Evolutionary conservation across 2,329 filamentous ascomycete genomes (phyloP), one percentile per base, ranked within the genome.

Genomic region (Hymenoscyphus salicellus): DNA sequence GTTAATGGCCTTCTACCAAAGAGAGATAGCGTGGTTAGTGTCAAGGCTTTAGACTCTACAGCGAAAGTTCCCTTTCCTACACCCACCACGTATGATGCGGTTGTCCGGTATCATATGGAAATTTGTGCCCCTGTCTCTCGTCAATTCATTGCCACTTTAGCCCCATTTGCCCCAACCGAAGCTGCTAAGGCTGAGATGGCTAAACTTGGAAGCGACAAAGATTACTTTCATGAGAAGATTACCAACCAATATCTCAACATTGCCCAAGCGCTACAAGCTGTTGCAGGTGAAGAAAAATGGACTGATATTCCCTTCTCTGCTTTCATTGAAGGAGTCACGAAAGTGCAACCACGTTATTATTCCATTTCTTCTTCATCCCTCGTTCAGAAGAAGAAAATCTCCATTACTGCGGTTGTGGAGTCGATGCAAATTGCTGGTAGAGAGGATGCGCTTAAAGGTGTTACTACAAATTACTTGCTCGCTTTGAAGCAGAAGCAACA

Each of bases 11-110:
- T 97, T 49, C 80, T 82, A 59, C 83, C 87, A 30, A 96, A 97
- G 82, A 87, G 89, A 66, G 81, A 97, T 78, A 84, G 83, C 0
- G 94, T 98, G 64, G 88, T 99, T 77, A 88, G 86, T 68, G 88
- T 99, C 77, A 97, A 96, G 81, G 89, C 92, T 65, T 86, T 97
- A 49, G 96, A 99, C 78, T 88, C 93, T 55, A 98, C 95, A 8
- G 93, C 95, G 71, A 98, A 97, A 81, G 93, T 99, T 56, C 95
- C 95, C 7, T 98, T 99, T 82, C 96, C 96, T 20, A 93, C 93
- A 5, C 95, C 95, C 6, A 98, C 95, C 17, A 99, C 95, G 1
- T 98, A 94, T 79, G 94, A 98, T 79, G 90, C 94, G 64, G 92
- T 94, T 69, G 82, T 91, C 65, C 91, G 95, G 71, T 99, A 97